Conservation (phyloP, 495 filamentous ascomycete genomes). For the Aspergillus steynii region DNA sequence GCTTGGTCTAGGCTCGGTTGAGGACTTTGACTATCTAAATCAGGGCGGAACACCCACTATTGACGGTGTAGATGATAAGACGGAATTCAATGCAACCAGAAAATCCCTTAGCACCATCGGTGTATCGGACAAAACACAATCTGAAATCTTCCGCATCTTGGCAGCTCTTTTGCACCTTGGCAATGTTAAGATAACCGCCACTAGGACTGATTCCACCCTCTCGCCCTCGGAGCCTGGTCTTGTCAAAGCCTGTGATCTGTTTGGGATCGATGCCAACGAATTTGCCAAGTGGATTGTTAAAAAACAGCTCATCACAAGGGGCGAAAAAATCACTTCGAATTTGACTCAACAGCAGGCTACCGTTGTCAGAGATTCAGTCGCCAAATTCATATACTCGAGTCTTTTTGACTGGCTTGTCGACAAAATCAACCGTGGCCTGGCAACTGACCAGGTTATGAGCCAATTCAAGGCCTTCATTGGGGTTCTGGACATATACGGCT, state of each 20-base stretch:
- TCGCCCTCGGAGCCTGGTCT: constrained; percentile 79
- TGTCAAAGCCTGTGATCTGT: constrained; percentile 76
- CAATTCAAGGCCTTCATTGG: constrained; percentile 93
- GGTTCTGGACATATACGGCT: constrained; percentile 99
- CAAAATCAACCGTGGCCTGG: constrained; percentile 86
- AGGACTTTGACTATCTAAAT: constrained; percentile 94
- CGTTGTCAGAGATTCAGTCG: constrained; percentile 95
- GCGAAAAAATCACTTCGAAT: constrained; percentile 97
- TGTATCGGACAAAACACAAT: constrained; percentile 69
- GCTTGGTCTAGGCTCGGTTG: constrained; percentile 72
- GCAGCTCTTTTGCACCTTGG: constrained; percentile 93
- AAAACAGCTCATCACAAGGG: constrained; percentile 95
- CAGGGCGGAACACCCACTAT: constrained; percentile 90
- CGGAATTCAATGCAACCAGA: constrained; percentile 86
- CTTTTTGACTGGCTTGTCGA: constrained; percentile 99
- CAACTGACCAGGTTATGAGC: constrained; percentile 81
- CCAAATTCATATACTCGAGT: constrained; percentile 98
- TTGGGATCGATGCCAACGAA: constrained; percentile 82
- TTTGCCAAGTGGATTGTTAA: constrained; percentile 99
- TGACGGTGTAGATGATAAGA: constrained; percentile 93
- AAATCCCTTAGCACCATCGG: constrained; percentile 87
- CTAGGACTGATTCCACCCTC: constrained; percentile 82
- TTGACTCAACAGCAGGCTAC: constrained; percentile 90
- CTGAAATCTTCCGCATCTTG: constrained; percentile 86
- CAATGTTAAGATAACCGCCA: constrained; percentile 91